Percentiles rank a stretch among this genome's conserved stretches.
Evolutionary conservation across 2,329 filamentous ascomycete species (phyloP).

Genomic region (Cercospora beticola): DNA sequence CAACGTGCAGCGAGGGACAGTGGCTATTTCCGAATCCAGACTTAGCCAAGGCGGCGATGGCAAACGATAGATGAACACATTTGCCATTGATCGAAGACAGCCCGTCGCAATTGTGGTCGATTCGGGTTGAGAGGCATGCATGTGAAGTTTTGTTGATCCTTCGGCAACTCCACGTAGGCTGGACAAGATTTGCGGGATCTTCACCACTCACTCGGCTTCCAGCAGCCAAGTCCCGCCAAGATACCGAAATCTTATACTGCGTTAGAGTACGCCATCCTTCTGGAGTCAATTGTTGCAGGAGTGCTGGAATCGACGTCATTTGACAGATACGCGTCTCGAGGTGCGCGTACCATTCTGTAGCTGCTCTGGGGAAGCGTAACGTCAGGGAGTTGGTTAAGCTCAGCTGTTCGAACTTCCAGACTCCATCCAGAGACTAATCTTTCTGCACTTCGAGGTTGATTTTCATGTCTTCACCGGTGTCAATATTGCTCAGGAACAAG

Average conservation of each 20-base stretch:
- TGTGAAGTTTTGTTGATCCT: not conserved
- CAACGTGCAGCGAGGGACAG: not conserved
- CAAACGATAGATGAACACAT: not conserved
- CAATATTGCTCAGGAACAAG: not conserved
- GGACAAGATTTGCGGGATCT: not conserved
- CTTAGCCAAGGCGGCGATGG: not conserved
- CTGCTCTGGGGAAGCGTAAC: not conserved
- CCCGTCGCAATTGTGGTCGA: not conserved
- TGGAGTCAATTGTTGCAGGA: not conserved
- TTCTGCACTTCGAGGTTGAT: not conserved
- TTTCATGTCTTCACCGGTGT: not conserved
- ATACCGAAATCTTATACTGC: not conserved
- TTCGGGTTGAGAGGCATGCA: not conserved
- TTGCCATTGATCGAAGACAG: not conserved
- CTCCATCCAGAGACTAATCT: not conserved
- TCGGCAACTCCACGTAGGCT: not conserved
- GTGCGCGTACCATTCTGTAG: not conserved
- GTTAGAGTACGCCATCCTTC: not conserved
- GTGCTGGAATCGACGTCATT: not conserved
- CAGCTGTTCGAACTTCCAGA: not conserved
- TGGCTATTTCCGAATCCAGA: not conserved
- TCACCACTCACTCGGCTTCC: not conserved
- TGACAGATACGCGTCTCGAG: not conserved
- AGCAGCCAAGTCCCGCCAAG: not conserved
- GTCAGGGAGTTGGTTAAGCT: not conserved